phyloP scores from a whole-genome alignment of 2,329 filamentous ascomycete genomes.

The Ceratocystis colombiana region DNA sequence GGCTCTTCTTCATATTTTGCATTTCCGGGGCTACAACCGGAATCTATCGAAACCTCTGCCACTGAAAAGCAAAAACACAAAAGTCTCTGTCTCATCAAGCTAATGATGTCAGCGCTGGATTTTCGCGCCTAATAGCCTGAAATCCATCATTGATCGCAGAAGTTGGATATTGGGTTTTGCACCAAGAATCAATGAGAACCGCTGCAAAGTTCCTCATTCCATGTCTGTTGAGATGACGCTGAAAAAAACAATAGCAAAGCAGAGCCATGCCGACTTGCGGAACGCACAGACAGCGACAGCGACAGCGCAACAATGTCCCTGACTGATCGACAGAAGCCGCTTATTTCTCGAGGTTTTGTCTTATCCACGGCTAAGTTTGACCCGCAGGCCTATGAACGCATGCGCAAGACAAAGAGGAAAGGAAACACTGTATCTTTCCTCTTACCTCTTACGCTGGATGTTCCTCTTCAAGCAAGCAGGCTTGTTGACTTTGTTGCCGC shows the following conservation, averaged over 20 bases:
- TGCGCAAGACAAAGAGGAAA: neutral
- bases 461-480: neutral
- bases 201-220: constrained; percentile 13
- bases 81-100: neutral
- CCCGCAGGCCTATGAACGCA: neutral
- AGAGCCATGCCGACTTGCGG: neutral
- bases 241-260: neutral
- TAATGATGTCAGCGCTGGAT: neutral
- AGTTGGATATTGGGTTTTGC: neutral
- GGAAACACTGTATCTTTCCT: no score
- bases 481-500: no score
- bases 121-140: neutral
- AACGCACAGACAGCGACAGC: constrained; percentile 11
- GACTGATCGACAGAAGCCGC: constrained; percentile 2
- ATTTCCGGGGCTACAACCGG: neutral
- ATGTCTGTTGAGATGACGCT: neutral
- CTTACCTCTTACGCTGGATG: no score
- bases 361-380: neutral
- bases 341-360: constrained; percentile 1
- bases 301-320: neutral
- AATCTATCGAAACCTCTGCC: neutral
- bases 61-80: neutral
- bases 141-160: neutral
- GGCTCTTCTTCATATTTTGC: neutral
- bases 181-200: constrained; percentile 4